Percentiles rank a stretch among this genome's conserved stretches.
phyloP scores from a whole-genome alignment of 768 basidiomycete species.

The Clavaria fumosa region DNA sequence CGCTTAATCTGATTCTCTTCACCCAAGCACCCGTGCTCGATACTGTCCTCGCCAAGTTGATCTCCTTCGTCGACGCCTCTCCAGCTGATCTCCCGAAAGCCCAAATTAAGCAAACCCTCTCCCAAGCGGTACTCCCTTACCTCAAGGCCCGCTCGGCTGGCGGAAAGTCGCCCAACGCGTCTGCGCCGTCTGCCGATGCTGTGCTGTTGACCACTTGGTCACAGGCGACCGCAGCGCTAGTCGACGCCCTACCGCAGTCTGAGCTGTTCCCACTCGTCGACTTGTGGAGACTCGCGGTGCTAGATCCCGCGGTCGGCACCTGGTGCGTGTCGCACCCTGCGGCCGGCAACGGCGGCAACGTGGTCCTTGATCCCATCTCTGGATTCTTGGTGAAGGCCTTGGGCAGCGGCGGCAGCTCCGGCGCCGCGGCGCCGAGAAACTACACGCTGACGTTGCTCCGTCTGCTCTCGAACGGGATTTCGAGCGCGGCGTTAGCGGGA shows the following conservation, averaged over 20 bases:
- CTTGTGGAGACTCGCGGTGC: slow-evolving; percentile 63
- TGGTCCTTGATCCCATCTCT: slow-evolving; percentile 26
- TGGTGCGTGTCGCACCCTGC: slow-evolving; percentile 29
- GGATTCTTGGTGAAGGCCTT: slow-evolving; percentile 29
- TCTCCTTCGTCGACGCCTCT: slow-evolving; percentile 31
- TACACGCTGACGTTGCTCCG: slow-evolving; percentile 52
- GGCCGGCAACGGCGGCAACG: too few species aligned
- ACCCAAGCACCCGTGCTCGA: slow-evolving; percentile 56
- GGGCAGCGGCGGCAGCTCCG: slow-evolving; percentile 1
- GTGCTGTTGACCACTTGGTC: slow-evolving; percentile 33
- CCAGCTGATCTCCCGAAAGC: slow-evolving; percentile 16
- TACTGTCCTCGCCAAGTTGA: slow-evolving; percentile 44
- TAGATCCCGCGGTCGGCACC: slow-evolving; percentile 40
- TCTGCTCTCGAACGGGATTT: slow-evolving; percentile 53
- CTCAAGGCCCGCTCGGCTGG: slow-evolving; percentile 36
- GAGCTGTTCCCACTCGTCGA: slow-evolving; percentile 72
- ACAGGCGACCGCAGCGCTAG: slow-evolving; percentile 28
- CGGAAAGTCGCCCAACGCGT: slow-evolving; percentile 8
- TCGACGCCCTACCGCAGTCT: slow-evolving; percentile 29
- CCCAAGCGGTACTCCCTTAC: slow-evolving; percentile 38
- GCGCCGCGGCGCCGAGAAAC: slow-evolving; percentile 27
- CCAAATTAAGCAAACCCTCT: slow-evolving; percentile 36
- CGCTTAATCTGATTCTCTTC: slow-evolving; percentile 64
- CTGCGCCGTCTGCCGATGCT: slow-evolving; percentile 14
- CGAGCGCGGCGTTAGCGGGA: slow-evolving; percentile 30